phyloP scores from a whole-genome alignment of 192 early-diverging fungal genomes.

The Phycomyces nitens region DNA sequence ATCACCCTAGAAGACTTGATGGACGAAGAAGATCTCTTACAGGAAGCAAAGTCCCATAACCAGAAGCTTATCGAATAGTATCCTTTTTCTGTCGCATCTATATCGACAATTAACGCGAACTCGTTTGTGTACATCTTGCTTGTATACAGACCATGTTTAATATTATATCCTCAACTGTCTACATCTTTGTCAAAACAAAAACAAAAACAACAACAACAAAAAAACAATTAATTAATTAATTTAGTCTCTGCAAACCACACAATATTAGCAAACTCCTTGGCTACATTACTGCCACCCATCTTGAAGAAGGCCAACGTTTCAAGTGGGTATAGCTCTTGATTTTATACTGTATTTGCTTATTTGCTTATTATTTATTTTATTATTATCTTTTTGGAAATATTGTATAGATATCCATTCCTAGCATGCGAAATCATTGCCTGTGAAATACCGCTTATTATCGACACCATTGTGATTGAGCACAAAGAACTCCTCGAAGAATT shows the following conservation, averaged over 20 bases:
- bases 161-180: too few relatives aligned
- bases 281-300: conserved; percentile 80
- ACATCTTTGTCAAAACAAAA: too few relatives aligned
- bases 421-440: conserved; percentile 19
- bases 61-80: conserved; percentile 86
- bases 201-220: too few relatives aligned
- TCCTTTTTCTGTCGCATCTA: conserved; percentile 10
- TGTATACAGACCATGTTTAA: too few relatives aligned
- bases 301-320: conserved; percentile 77
- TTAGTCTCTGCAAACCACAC: conserved; percentile 74
- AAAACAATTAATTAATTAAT: too few relatives aligned
- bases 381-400: too few relatives aligned
- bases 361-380: too few relatives aligned
- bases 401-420: conserved; percentile 9
- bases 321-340: conserved; percentile 52
- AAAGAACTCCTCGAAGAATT: conserved; percentile 5
- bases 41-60: conserved; percentile 94
- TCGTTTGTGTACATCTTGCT: too few relatives aligned
- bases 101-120: too few relatives aligned
- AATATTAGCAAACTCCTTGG: conserved; percentile 75
- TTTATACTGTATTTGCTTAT: too few relatives aligned
- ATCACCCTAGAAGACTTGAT: conserved; percentile 87
- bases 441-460: conserved; percentile 16
- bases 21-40: conserved; percentile 88
- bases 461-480: conserved; percentile 16